Conservation (phyloP, 148 eudicot genomes). For the Agrostemma githago region DNA sequence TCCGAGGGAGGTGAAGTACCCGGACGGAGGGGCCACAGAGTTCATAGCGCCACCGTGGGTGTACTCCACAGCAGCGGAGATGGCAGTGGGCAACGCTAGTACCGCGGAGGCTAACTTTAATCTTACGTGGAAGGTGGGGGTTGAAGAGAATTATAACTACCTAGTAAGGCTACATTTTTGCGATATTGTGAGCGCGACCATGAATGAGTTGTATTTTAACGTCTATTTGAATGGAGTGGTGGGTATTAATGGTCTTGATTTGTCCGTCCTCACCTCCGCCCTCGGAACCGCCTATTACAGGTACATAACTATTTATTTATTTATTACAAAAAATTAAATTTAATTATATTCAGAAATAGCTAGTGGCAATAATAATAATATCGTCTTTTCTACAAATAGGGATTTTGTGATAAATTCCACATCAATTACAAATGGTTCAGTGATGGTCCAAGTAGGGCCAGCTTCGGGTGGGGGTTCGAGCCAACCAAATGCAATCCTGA, state of each 20-base stretch:
- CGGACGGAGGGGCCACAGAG: conserved; percentile 40
- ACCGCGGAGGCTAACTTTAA: conserved; percentile 36
- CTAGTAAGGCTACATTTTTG: conserved; percentile 59
- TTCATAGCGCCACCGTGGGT: conserved; percentile 48
- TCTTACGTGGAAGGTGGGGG: conserved; percentile 49
- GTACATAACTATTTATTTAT: not conserved
- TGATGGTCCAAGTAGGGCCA: conserved; percentile 55
- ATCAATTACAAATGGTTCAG: conserved; percentile 34
- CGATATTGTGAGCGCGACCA: conserved; percentile 43
- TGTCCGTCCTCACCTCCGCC: conserved; percentile 38
- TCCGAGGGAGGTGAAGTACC: conserved; percentile 35
- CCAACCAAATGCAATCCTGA: conserved; percentile 49
- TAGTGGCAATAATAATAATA: not conserved
- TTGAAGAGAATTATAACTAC: conserved; percentile 48
- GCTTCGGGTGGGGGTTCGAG: conserved; percentile 10
- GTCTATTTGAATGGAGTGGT: conserved; percentile 46
- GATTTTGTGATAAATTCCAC: conserved; percentile 50
- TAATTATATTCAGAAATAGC: too few relatives aligned
- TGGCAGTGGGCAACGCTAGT: conserved; percentile 33
- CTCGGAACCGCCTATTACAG: conserved; percentile 50
- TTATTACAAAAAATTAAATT: too few relatives aligned
- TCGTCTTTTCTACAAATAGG: conserved; percentile 12
- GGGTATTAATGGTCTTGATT: conserved; percentile 43
- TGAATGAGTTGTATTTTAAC: conserved; percentile 49
- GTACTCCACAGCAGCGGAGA: conserved; percentile 41